Evolutionary conservation across 2,329 filamentous ascomycete species (phyloP), one percentile per base, ranked within the genome.

Genomic region (Aquanectria penicillioides): DNA sequence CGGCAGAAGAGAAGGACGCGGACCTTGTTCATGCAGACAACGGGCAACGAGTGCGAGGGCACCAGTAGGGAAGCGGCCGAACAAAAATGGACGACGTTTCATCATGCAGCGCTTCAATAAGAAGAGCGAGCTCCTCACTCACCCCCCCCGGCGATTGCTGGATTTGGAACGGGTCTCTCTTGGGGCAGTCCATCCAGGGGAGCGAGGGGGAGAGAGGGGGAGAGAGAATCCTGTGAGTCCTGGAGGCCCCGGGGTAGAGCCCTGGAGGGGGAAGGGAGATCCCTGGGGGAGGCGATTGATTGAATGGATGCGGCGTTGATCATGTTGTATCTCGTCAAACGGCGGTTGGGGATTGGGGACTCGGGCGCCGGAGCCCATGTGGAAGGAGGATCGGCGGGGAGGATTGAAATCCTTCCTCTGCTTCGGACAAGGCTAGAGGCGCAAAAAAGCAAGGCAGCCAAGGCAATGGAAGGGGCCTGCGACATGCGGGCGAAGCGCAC

Each of bases 351-450:
- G 18, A 20, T 47, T 47, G 31, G n/a, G n/a, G n/a, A n/a, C 6
- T 28, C 49, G 31, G 18, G 48, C 48, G 25, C 36, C 15, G 22
- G 17, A 28, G 26, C 28, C 18, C 18, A 52, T 31, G 31, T 13
- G 26, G 20, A 33, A 33, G 48, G 49, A 29, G 40, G 49, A 52
- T 52, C 49, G 49, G 49, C 49, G 49, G 37, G 48, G 48, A 43
- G 47, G 47, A 40, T 50, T 50, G 36, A 50, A 40, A 50, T 50
- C 47, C 34, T 50, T n/a, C 15, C 31, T 29, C n/a, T n/a, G n/a
- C n/a, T n/a, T n/a, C n/a, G n/a, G n/a, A n/a, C n/a, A n/a, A n/a
- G n/a, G n/a, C n/a, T 33, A 33, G 5, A 7, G 5, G 15, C 13
- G 15, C 13, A 33, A 33, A 37, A 37, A 37, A 18, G 13, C 10